Base-by-base conservation (phyloP, 192 early-diverging fungal species). In the Dissophora ornata region DNA sequence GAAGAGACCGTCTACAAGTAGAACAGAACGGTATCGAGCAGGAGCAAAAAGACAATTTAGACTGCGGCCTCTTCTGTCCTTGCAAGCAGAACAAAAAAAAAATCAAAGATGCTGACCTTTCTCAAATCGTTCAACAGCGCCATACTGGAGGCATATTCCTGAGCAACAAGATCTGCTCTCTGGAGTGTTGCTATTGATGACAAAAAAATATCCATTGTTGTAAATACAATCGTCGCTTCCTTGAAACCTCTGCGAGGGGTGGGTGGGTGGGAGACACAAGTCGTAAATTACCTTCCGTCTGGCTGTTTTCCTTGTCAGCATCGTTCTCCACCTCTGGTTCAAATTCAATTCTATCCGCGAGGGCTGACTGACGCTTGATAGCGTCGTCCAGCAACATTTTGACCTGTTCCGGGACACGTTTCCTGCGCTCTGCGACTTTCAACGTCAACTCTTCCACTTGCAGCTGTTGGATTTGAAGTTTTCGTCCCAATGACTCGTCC, bases 341-440 rank as follows among this genome's bases (percentile, higher is more conserved):
- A 46, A 79, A 82, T n/a, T 73, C 77, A 24, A 71, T 44, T n/a
- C 66, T 62, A 47, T 82, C 81, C 5, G 66, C 65, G 0, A 79
- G 32, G 12, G 75, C 68, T 13, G 81, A 73, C 44, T 82, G 77
- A 13, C 81, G 60, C 4, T 50, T 45, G 24, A 82, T 64, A 25
- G 70, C 81, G 53, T 82, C 81, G 34, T 74, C 64, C 30, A 82
- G 58, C 22, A 82, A 24, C 69, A 71, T 79, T 28, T 71, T 79
- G 59, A 82, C 75, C 58, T 79, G 81, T n/a, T 79, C 70, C 15
- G 81, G 81, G 3, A 82, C 75, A 33, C 58, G 57, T 34, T 73
- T 82, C 65, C 81, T 71, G 24, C 75, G 69, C 40, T 79, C 75
- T 51, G 69, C 69, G 3, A 82, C 75, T 18, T 62, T 54, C 28